phyloP scores from a whole-genome alignment of 495 filamentous ascomycete species.

The Glarea lozoyensis region DNA sequence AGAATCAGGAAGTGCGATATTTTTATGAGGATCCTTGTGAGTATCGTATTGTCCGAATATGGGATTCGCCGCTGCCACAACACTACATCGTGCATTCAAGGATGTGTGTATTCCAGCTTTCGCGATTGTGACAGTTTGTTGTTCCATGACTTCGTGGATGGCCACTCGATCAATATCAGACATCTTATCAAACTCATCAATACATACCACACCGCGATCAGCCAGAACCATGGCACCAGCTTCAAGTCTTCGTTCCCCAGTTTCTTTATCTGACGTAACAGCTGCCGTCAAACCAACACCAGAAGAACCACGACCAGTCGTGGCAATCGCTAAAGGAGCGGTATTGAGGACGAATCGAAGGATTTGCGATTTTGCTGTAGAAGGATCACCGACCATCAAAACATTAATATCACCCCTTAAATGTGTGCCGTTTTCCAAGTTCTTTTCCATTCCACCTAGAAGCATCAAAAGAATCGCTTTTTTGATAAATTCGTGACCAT shows the following conservation, averaged over 20 bases:
- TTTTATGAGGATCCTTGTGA: conserved; percentile 96
- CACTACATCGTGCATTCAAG: conserved; percentile 92
- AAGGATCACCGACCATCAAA: conserved; percentile 98
- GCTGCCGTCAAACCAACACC: conserved; percentile 97
- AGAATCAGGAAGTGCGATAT: conserved; percentile 96
- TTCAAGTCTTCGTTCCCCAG: conserved; percentile 88
- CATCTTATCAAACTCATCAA: conserved; percentile 99
- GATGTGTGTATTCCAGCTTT: conserved; percentile 99
- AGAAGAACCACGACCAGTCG: conserved; percentile 93
- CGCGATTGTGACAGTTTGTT: conserved; percentile 98
- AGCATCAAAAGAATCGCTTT: conserved; percentile 96
- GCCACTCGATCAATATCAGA: conserved; percentile 95
- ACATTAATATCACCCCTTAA: conserved; percentile 98
- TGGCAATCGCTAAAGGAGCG: conserved; percentile 92
- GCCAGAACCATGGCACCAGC: conserved; percentile 98
- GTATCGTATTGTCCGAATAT: conserved; percentile 98
- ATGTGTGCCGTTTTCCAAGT: conserved; percentile 96
- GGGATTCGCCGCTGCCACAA: conserved; percentile 93
- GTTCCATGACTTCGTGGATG: conserved; percentile 99
- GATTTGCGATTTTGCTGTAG: conserved; percentile 95
- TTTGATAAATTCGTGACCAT: conserved; percentile 96
- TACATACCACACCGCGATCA: conserved; percentile 95
- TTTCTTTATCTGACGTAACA: conserved; percentile 95
- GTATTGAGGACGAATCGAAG: conserved; percentile 97
- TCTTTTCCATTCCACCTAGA: conserved; percentile 97